These are phyloP conservation scores for Nigrograna mackinnonii DNA, from an alignment of 2,329 filamentous ascomycete genomes.

Conservation along the genomic window DNA sequence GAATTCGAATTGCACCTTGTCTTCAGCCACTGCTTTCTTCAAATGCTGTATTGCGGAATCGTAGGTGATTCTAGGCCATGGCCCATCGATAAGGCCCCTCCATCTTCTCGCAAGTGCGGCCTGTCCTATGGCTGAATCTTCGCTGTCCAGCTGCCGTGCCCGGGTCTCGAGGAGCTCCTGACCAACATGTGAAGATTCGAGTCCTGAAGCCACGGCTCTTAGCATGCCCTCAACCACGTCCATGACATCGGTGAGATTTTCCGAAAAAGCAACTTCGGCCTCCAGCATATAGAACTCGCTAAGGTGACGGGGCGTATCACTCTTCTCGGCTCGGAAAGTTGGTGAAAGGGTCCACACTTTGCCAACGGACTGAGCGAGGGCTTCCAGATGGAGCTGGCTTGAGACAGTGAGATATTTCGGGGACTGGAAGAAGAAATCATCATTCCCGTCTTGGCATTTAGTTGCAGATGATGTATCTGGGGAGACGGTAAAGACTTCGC, in stretches of 20 bases:
- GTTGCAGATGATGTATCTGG: slow-evolving; percentile 28
- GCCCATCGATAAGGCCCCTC: slow-evolving; percentile 69
- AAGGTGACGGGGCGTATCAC: slow-evolving; percentile 89
- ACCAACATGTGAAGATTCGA: slow-evolving; percentile 55
- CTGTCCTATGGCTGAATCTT: slow-evolving; percentile 45
- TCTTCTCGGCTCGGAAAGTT: slow-evolving; percentile 82
- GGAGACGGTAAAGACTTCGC: slow-evolving; percentile 81
- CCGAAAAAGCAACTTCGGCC: slow-evolving; percentile 80
- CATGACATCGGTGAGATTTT: slow-evolving; percentile 73
- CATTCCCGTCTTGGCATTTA: slow-evolving; percentile 25
- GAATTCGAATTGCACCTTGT: slow-evolving; percentile 64
- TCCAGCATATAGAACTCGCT: slow-evolving; percentile 99
- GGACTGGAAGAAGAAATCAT: slow-evolving; percentile 72
- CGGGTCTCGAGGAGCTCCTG: slow-evolving; percentile 59
- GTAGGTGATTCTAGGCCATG: slow-evolving; percentile 86
- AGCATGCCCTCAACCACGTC: slow-evolving; percentile 80
- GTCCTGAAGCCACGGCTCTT: slow-evolving; percentile 55
- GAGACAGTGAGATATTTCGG: slow-evolving; percentile 97
- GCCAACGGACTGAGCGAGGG: slow-evolving; percentile 82
- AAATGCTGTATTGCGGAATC: slow-evolving; percentile 74
- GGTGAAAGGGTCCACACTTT: slow-evolving; percentile 94
- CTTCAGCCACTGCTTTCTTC: slow-evolving; percentile 57
- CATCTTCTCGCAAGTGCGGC: slow-evolving; percentile 69
- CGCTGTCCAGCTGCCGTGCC: slow-evolving; percentile 40
- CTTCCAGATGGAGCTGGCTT: slow-evolving; percentile 90